A percentile compares a stretch with the other conserved stretches of the same genome.
phyloP scores from a whole-genome alignment of 2,329 filamentous ascomycete genomes.

The Colletotrichum echinochloae region DNA sequence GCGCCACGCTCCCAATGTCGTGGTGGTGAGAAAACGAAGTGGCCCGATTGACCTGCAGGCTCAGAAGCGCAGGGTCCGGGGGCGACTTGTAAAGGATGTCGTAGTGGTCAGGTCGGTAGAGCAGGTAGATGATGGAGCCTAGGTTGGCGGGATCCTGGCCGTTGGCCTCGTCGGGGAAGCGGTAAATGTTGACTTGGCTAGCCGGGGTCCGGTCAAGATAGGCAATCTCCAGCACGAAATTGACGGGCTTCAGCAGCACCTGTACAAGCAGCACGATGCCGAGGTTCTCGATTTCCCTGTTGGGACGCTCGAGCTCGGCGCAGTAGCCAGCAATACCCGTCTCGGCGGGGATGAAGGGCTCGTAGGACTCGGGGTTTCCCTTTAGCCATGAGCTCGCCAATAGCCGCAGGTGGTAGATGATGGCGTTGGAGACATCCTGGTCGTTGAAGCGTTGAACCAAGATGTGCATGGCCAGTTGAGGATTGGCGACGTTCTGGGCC shows the following conservation, averaged over 20 bases:
- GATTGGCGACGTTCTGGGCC: constrained; percentile 68
- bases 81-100: constrained; percentile 84
- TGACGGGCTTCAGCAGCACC: constrained; percentile 81
- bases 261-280: constrained; percentile 82
- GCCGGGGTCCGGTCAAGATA: constrained; percentile 91
- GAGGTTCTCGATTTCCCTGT: constrained; percentile 91
- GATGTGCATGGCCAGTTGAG: constrained; percentile 64
- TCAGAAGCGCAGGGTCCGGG: constrained; percentile 47
- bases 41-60: constrained; percentile 67
- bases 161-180: constrained; percentile 68
- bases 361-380: constrained; percentile 75
- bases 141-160: constrained; percentile 56
- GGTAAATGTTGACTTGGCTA: constrained; percentile 78
- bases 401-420: constrained; percentile 88
- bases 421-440: constrained; percentile 71
- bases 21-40: constrained; percentile 60
- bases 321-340: constrained; percentile 76
- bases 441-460: constrained; percentile 82
- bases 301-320: constrained; percentile 76
- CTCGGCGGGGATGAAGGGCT: constrained; percentile 76
- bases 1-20: constrained; percentile 55
- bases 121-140: constrained; percentile 67
- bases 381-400: constrained; percentile 89
- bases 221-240: constrained; percentile 85
- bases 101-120: constrained; percentile 86